A percentile compares a stretch with the other conserved stretches of the same genome.
Conservation (phyloP, 1,139 yeast genomes). For the Debaryomyces robertsiae region DNA sequence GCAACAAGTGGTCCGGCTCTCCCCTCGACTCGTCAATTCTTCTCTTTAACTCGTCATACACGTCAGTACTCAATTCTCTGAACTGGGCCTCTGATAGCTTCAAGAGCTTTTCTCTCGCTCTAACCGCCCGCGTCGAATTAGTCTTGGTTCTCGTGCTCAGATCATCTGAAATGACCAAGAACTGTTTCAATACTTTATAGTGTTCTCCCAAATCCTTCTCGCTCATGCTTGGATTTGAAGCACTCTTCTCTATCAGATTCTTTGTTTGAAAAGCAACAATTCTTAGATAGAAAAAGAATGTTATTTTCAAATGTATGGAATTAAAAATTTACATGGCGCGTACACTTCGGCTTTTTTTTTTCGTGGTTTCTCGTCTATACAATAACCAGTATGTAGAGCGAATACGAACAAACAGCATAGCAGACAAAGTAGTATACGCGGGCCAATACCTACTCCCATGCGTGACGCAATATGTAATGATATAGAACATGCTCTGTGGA, state of each 20-base stretch:
- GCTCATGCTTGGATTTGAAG: constrained; percentile 23
- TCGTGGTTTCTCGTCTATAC: neutral
- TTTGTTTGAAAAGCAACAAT: neutral
- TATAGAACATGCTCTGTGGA: no score
- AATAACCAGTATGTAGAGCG: neutral
- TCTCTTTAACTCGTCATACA: constrained; percentile 84
- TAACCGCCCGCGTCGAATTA: constrained; percentile 61
- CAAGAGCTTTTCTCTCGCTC: constrained; percentile 83
- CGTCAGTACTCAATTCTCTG: constrained; percentile 87
- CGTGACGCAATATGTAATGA: no score
- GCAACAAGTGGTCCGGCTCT: constrained; percentile 66
- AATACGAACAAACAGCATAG: neutral
- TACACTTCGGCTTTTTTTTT: neutral
- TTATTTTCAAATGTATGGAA: no score
- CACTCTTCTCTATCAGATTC: neutral
- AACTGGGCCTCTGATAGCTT: constrained; percentile 85
- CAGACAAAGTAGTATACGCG: no score
- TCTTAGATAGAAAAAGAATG: no score
- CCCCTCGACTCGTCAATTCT: constrained; percentile 59
- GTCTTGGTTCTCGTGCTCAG: constrained; percentile 43
- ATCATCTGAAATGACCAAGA: constrained; percentile 55
- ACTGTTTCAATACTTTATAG: constrained; percentile 53
- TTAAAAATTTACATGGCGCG: neutral
- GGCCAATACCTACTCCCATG: no score
- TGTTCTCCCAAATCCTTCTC: constrained; percentile 47